These are phyloP conservation scores for Crithidia fasciculata DNA, from an alignment of 208 protist species.

Conservation along the genomic window DNA sequence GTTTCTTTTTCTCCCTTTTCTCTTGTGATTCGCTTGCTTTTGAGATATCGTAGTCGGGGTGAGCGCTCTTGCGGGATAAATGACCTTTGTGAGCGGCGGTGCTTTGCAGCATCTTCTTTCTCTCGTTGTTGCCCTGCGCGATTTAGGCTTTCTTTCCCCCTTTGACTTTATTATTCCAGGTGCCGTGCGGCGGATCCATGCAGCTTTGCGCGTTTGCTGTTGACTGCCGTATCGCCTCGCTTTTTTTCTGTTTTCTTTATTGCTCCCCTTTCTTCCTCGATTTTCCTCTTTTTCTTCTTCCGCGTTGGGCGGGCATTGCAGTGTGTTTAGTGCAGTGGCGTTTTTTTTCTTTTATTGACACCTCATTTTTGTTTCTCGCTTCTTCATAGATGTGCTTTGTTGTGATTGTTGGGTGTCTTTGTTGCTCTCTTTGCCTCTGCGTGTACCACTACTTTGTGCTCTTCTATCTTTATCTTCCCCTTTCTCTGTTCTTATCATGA, in stretches of 20 bases:
- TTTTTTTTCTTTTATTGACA: constrained; percentile 4
- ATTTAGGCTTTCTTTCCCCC: too few species aligned
- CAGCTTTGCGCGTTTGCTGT: too few species aligned
- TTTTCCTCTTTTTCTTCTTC: constrained; percentile 37
- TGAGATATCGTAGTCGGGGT: too few species aligned
- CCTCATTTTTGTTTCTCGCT: background rate
- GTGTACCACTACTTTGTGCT: background rate
- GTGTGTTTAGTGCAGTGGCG: background rate
- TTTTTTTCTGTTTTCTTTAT: constrained; percentile 1
- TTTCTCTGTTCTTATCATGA: background rate
- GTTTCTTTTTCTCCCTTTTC: constrained; percentile 3
- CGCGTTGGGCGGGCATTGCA: too few species aligned
- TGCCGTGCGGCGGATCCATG: too few species aligned
- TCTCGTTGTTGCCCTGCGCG: too few species aligned
- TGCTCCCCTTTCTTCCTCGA: constrained; percentile 6
- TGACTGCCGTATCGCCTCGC: too few species aligned
- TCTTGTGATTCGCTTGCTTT: background rate
- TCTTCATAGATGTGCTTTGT: constrained; percentile 2
- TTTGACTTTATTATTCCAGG: too few species aligned
- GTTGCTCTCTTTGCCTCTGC: background rate
- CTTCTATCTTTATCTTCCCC: background rate
- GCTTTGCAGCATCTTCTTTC: too few species aligned
- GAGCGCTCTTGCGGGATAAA: too few species aligned
- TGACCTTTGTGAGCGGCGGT: too few species aligned
- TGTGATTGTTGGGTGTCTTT: constrained; percentile 10